Base-by-base conservation (phyloP, 2,329 filamentous ascomycete genomes). In the Drechslerella coelobrocha region DNA sequence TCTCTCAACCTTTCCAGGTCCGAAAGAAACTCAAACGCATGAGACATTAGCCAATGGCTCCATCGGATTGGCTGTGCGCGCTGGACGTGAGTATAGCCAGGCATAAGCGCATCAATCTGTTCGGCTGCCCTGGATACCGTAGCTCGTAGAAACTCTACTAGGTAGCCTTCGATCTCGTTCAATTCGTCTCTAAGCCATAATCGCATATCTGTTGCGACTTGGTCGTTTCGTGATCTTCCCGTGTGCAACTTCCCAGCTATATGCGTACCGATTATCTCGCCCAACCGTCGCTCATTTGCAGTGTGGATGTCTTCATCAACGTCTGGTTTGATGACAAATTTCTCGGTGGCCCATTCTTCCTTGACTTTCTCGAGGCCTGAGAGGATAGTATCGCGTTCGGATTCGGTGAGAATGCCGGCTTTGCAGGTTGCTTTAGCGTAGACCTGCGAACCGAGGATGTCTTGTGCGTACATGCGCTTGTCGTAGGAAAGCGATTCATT, bases 241-340 rank as follows among this genome's bases (percentile, higher is more conserved):
- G 92, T 96, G 80, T 96, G 92, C 65, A 96, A 85, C 82, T 96
- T 96, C 23, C 92, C 91, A 0, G 88, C 91, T 63, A 89, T 87
- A 24, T 92, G 86, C 79, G 89, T 92, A 76, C 92, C 91, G 73
- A 96, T 92, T 73, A 96, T 84, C 81, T 96, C 92, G 55, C 90
- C 89, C 1, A 91, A 80, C 1, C 88, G 84, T 60, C 88, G 86
- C 79, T 89, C 87, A 74, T 89, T 89, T 63, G 87, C 87, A 0
- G 87, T 89, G 78, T 89, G 87, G 72, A 89, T 88, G 69, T 84
- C 83, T 76, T 88, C 86, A 75, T 86, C 84, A 27, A 82, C 81
- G 54, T 81, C 81, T 0, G 83, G 80, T 34, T 83, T 78, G 72
- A 85, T 84, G 48, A 77, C 77, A 77, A 87, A 87, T 1, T 77